Conservation (phyloP, 495 filamentous ascomycete genomes). For the Polyplosphaeria fusca region DNA sequence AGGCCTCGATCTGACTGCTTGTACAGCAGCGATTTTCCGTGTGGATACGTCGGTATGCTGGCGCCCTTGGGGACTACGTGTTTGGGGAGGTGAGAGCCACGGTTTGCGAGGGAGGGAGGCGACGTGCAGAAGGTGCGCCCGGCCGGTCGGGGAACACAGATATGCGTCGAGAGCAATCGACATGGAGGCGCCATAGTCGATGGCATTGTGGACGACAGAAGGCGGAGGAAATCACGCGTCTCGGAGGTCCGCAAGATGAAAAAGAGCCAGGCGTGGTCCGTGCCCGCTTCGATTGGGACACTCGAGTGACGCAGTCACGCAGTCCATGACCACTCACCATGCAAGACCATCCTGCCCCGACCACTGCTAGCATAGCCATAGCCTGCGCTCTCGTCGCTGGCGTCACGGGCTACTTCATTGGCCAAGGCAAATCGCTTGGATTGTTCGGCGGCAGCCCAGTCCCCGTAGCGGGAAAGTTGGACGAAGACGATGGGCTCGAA, state of each 20-base stretch:
- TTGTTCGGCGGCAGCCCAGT: conserved; percentile 35
- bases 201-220: no score
- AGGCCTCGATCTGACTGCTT: conserved; percentile 86
- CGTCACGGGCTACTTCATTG: conserved; percentile 43
- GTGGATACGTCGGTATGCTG: conserved; percentile 73
- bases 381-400: conserved; percentile 41
- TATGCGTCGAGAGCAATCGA: conserved; percentile 18
- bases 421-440: conserved; percentile 43
- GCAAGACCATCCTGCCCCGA: conserved; percentile 5
- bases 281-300: neutral
- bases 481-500: conserved; percentile 16
- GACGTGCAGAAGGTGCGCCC: conserved; percentile 10
- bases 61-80: conserved; percentile 15
- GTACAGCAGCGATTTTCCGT: conserved; percentile 62
- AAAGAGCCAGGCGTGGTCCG: no score
- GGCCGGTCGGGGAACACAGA: neutral
- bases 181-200: no score
- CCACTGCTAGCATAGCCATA: conserved; percentile 40
- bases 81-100: conserved; percentile 25
- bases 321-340: conserved; percentile 3
- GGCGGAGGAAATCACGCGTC: no score
- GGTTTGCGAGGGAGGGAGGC: conserved; percentile 6
- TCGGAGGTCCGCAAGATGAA: no score
- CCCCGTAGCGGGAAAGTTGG: neutral
- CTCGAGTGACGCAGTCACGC: neutral